Base-by-base conservation (phyloP, 495 filamentous ascomycete genomes). In the Chaetomidium leptoderma region DNA sequence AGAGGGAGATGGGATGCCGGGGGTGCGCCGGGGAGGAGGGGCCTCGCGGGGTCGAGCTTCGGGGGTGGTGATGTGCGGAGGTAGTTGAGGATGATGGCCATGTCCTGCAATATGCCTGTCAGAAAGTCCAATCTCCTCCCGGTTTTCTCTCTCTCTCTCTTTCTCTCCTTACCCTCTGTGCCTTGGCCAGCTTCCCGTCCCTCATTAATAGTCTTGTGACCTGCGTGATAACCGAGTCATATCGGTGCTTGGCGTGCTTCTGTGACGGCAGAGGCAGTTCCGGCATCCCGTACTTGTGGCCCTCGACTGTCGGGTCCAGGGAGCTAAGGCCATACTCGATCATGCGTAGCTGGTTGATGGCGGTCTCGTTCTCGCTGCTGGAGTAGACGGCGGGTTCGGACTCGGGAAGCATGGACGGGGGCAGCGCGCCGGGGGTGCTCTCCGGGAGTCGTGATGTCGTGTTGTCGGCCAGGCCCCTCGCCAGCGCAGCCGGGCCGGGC, bases 201-300 rank as follows among this genome's bases (percentile, higher is more conserved):
- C 77, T 74, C 92, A 97, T 98, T 52, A 98, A 60, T 53, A 95
- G 79, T 71, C 90, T 91, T 17, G 90, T 95, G 61, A 97, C 78
- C 75, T 96, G 93, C 43, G 85, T 75, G 32, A 97, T 74, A 23
- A 97, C 70, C 3, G 88, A 80, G 64, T 95, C 86, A 68, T 97
- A 95, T 53, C 93, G 82, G 58, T 88, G 71, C 59, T 89, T 85
- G 61, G 89, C 73, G 67, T 90, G 79, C 55, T 79, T 68, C 11
- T 81, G 74, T 27, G 79, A 78, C 19, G 84, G 76, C 19, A 90
- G 69, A 19, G 85, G 81, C 24, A 84, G 71, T n/a, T 75, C 69
- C 9, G 92, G 92, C 58, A 88, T 72, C 4, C 78, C 80, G 68
- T 86, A 97, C 63, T 91, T 93, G 64, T 89, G 76, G 23, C 89